These are phyloP conservation scores for Pelargonium citronellum DNA, from an alignment of 441 rosid species.

Conservation along the genomic window DNA sequence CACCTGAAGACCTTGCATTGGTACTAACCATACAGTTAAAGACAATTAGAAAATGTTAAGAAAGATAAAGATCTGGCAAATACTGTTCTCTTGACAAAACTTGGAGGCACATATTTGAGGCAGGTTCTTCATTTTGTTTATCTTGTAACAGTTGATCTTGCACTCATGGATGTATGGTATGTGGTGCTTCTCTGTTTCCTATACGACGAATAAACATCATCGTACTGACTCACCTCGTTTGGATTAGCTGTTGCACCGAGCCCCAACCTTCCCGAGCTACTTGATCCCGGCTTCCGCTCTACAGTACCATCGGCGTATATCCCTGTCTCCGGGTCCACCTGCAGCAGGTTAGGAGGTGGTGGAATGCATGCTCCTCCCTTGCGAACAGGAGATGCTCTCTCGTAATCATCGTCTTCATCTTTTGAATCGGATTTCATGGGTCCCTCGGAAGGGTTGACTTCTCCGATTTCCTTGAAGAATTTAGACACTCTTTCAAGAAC, in stretches of 20 bases:
- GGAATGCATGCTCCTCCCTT: slow-evolving; percentile 97
- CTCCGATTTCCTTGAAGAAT: slow-evolving; percentile 88
- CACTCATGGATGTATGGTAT: slow-evolving; percentile 91
- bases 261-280: slow-evolving; percentile 74
- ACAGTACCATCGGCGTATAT: slow-evolving; percentile 72
- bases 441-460: slow-evolving; percentile 86
- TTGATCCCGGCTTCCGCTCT: slow-evolving; percentile 57
- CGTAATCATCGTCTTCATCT: slow-evolving; percentile 65
- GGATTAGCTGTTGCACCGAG: slow-evolving; percentile 90
- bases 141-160: slow-evolving; percentile 55
- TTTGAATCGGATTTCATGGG: slow-evolving; percentile 53
- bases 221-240: slow-evolving; percentile 85
- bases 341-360: slow-evolving; percentile 75
- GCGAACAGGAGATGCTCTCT: slow-evolving; percentile 59
- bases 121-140: slow-evolving; percentile 13
- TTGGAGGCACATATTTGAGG: not conserved
- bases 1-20: too few relatives aligned
- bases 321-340: slow-evolving; percentile 87
- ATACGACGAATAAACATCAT: slow-evolving; percentile 87
- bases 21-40: not conserved
- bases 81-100: too few relatives aligned
- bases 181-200: slow-evolving; percentile 87
- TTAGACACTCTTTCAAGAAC: slow-evolving; percentile 80
- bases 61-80: not conserved
- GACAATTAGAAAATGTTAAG: not conserved